These are phyloP conservation scores for Hirsutella thompsonii DNA, from an alignment of 2,329 filamentous ascomycete genomes.

Conservation along the genomic window DNA sequence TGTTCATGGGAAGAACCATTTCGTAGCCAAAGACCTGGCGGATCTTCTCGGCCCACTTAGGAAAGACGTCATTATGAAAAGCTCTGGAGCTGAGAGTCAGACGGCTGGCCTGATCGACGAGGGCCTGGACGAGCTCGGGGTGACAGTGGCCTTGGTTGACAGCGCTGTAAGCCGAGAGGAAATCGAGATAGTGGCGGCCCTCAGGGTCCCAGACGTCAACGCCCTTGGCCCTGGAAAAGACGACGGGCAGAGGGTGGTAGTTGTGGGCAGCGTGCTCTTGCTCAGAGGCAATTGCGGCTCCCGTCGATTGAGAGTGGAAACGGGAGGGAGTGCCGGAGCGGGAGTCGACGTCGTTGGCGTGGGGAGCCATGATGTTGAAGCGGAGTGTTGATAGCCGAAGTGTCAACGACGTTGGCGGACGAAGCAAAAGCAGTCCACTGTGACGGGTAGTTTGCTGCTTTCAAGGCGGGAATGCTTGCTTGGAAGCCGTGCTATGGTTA, in stretches of 20 bases:
- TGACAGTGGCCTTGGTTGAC: conserved; percentile 98
- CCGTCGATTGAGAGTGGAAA: conserved; percentile 67
- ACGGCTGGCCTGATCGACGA: conserved; percentile 78
- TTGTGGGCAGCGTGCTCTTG: conserved; percentile 88
- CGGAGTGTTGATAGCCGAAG: neutral
- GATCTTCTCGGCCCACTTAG: conserved; percentile 86
- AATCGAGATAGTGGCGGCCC: conserved; percentile 90
- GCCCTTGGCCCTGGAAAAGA: conserved; percentile 76
- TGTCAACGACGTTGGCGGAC: neutral
- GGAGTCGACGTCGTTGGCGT: conserved; percentile 32
- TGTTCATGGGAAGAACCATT: conserved; percentile 98
- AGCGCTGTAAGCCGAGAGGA: conserved; percentile 93
- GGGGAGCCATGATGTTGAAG: conserved; percentile 38
- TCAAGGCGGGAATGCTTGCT: no score
- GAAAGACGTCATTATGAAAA: conserved; percentile 98
- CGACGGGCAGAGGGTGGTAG: conserved; percentile 92
- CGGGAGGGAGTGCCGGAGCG: conserved; percentile 19
- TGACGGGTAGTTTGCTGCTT: no score
- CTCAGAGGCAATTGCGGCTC: conserved; percentile 69
- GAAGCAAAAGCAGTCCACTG: neutral
- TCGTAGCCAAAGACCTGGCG: conserved; percentile 85
- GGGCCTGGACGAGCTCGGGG: conserved; percentile 82
- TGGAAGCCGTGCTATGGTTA: no score
- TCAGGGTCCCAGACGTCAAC: conserved; percentile 95
- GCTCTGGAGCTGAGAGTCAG: conserved; percentile 87